These are phyloP conservation scores for Taphrina deformans DNA, from an alignment of 1,139 yeast genomes.

Conservation along the genomic window DNA sequence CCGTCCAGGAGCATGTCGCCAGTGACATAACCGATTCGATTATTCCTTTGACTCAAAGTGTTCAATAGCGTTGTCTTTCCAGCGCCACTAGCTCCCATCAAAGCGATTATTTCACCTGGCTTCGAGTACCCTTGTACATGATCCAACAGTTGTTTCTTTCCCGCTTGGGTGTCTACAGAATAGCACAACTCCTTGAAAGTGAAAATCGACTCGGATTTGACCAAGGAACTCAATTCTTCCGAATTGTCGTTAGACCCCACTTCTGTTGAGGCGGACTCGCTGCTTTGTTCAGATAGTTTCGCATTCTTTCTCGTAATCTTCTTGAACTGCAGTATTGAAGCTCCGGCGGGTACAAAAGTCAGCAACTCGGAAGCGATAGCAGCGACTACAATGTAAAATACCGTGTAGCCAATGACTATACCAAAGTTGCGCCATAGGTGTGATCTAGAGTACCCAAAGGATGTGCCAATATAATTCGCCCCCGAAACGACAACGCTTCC, in stretches of 20 bases:
- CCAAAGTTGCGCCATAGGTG: slow-evolving; percentile 88
- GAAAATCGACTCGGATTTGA: slow-evolving; percentile 43
- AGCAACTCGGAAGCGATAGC: slow-evolving; percentile 55
- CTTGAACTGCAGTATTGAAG: slow-evolving; percentile 32
- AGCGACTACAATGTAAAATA: slow-evolving; percentile 53
- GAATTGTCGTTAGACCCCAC: slow-evolving; percentile 29
- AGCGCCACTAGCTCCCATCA: slow-evolving; percentile 87
- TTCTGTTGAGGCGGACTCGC: slow-evolving; percentile 1
- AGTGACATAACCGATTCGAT: slow-evolving; percentile 67
- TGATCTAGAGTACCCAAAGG: slow-evolving; percentile 54
- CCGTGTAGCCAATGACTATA: slow-evolving; percentile 58
- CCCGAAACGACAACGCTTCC: slow-evolving; percentile 62
- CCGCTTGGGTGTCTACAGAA: slow-evolving; percentile 48
- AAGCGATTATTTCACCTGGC: slow-evolving; percentile 65
- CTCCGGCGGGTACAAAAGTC: slow-evolving; percentile 31
- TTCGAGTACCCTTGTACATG: slow-evolving; percentile 67
- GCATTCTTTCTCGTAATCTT: slow-evolving; percentile 20
- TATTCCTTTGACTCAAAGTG: slow-evolving; percentile 69
- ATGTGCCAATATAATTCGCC: slow-evolving; percentile 53
- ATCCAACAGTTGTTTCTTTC: slow-evolving; percentile 50
- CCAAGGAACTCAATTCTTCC: slow-evolving; percentile 28
- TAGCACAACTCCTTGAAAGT: slow-evolving; percentile 51
- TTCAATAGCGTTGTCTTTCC: slow-evolving; percentile 78
- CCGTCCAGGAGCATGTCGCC: slow-evolving; percentile 79
- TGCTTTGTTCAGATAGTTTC: neutral